phyloP scores from a whole-genome alignment of 2,329 filamentous ascomycete species.

The Cordyceps tenuipes region DNA sequence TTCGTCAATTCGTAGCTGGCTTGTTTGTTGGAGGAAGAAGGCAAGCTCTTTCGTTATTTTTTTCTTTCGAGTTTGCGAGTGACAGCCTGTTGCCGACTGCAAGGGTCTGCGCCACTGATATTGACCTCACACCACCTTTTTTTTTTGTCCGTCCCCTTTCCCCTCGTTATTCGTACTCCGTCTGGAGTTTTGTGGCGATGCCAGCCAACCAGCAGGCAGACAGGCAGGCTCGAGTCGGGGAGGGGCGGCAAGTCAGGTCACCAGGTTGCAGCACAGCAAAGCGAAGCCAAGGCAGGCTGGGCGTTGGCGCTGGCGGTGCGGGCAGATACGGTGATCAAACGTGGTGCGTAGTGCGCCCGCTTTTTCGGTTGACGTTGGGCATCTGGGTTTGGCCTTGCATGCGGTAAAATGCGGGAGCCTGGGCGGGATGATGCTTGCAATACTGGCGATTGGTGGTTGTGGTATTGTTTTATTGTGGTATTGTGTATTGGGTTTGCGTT shows the following conservation, averaged over 20 bases:
- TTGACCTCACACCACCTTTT: background rate
- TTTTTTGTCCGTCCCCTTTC: background rate
- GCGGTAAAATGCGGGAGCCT: background rate
- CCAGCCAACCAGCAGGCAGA: background rate
- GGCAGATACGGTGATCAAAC: conserved; percentile 1
- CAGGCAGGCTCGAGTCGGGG: background rate
- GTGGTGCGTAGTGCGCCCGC: background rate
- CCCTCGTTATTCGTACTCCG: background rate
- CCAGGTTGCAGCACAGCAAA: no score
- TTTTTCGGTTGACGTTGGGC: conserved; percentile 4
- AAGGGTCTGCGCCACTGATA: background rate
- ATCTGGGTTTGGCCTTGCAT: background rate
- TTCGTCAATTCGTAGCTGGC: no score
- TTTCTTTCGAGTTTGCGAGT: no score
- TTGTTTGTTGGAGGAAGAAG: no score
- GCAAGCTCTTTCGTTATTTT: no score
- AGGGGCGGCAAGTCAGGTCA: no score
- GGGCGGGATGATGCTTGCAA: background rate
- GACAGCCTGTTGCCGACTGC: background rate
- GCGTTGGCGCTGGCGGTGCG: background rate
- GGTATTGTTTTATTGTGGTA: no score
- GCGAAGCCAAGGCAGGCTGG: background rate
- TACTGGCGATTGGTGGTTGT: no score
- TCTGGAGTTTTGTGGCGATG: background rate
- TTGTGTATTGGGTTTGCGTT: no score